phyloP scores from a whole-genome alignment of 2,329 filamentous ascomycete species.

The Paecilomyces sp. region DNA sequence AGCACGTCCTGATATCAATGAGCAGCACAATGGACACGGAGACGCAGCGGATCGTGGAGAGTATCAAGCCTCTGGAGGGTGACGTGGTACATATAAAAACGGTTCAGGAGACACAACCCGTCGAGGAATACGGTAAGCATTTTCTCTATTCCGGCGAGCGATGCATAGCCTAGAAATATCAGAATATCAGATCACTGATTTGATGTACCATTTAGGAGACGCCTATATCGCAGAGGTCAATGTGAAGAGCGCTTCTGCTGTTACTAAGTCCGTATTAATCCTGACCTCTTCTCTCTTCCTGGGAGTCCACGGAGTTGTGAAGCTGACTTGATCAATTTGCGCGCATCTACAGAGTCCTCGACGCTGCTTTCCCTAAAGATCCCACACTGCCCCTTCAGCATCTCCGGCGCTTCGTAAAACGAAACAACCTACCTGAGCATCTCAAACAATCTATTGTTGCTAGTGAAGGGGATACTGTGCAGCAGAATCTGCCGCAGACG shows the following conservation, averaged over 20 bases:
- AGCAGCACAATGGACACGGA: slow-evolving; percentile 15
- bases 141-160: not conserved
- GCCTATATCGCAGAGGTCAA: slow-evolving; percentile 39
- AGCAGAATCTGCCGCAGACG: slow-evolving; percentile 17
- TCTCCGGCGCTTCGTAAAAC: slow-evolving; percentile 35
- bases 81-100: slow-evolving; percentile 35
- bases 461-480: slow-evolving; percentile 5
- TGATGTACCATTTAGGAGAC: slow-evolving; percentile 23
- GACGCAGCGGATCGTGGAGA: slow-evolving; percentile 13
- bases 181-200: not conserved
- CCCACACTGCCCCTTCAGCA: slow-evolving; percentile 25
- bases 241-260: slow-evolving; percentile 36
- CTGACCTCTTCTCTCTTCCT: not conserved
- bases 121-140: slow-evolving; percentile 33
- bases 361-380: slow-evolving; percentile 28
- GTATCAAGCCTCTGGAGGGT: slow-evolving; percentile 23
- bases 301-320: not conserved
- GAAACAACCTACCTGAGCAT: slow-evolving; percentile 23
- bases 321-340: not conserved
- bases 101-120: slow-evolving; percentile 34
- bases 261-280: slow-evolving; percentile 29
- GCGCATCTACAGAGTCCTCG: slow-evolving; percentile 25
- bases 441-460: slow-evolving; percentile 11
- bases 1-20: not conserved
- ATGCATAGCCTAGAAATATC: not conserved